These are phyloP conservation scores for Coniophora puteana DNA, from an alignment of 1,284 basidiomycete species.

Conservation along the genomic window DNA sequence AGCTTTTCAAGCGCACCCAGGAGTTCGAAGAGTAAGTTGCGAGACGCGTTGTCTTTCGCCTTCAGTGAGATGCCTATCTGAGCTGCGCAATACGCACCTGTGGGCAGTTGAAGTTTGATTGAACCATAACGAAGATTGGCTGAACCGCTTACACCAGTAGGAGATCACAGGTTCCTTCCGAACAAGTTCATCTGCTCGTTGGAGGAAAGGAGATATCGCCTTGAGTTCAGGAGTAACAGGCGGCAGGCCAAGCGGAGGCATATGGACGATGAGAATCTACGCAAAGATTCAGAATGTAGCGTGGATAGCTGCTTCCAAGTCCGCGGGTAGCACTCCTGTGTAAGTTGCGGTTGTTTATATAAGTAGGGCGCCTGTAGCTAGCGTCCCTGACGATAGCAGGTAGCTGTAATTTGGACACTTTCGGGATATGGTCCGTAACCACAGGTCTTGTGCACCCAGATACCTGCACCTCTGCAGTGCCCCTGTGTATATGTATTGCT, in stretches of 20 bases:
- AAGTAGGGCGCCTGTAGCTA: too few species aligned
- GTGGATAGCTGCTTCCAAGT: too few species aligned
- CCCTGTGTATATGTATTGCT: too few species aligned
- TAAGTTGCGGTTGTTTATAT: too few species aligned
- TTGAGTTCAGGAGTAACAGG: conserved; percentile 58
- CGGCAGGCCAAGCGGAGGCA: conserved; percentile 48
- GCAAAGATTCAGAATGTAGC: conserved; percentile 2
- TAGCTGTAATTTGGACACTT: too few species aligned
- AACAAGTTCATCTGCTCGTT: conserved; percentile 84
- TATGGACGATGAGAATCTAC: conserved; percentile 9
- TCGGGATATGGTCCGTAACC: too few species aligned
- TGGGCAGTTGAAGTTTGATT: conserved; percentile 5
- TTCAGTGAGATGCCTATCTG: conserved; percentile 80
- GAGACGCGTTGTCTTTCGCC: conserved; percentile 55
- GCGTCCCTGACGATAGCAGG: too few species aligned
- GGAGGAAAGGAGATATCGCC: conserved; percentile 74
- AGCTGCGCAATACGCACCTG: conserved; percentile 88
- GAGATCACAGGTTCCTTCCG: conserved; percentile 82
- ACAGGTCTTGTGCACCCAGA: too few species aligned
- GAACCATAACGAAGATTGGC: not conserved
- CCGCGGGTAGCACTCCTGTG: too few species aligned
- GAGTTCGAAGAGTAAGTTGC: conserved; percentile 70
- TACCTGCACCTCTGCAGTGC: too few species aligned
- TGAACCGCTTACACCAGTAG: conserved; percentile 84
- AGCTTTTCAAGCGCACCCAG: conserved; percentile 80